A percentile compares a stretch with the other conserved stretches of the same genome.
Evolutionary conservation across 352 stramenopile species (phyloP).

Genomic region (Globisporangium barbulae): DNA sequence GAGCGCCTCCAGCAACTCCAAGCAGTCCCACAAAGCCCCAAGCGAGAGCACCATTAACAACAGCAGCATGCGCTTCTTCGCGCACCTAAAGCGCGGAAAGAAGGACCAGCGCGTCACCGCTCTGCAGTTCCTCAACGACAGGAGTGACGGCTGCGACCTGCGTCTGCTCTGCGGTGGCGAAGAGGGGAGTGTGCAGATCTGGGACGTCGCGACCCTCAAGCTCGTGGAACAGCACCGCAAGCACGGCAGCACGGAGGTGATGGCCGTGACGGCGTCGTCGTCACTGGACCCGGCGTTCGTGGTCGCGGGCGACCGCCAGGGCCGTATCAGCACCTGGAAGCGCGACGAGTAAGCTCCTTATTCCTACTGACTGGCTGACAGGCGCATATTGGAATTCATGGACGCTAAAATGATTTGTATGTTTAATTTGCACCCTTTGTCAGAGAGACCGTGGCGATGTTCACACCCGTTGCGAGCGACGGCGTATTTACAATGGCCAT

Average conservation of each 20-base stretch:
- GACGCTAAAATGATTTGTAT: neutral
- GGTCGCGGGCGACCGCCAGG: slow-evolving; percentile 59
- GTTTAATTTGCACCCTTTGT: neutral
- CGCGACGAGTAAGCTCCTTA: slow-evolving; percentile 42
- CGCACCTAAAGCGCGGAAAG: slow-evolving; percentile 47
- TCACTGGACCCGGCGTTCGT: slow-evolving; percentile 39
- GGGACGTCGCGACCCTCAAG: slow-evolving; percentile 44
- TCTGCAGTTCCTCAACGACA: slow-evolving; percentile 42
- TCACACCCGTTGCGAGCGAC: slow-evolving; percentile 49
- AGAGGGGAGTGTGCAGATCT: slow-evolving; percentile 72
- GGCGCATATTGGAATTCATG: neutral
- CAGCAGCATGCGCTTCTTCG: slow-evolving; percentile 31
- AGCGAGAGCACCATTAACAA: no score
- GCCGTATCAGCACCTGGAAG: slow-evolving; percentile 52
- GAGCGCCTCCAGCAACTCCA: neutral
- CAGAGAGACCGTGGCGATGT: slow-evolving; percentile 40
- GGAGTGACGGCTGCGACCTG: slow-evolving; percentile 21
- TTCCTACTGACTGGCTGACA: neutral
- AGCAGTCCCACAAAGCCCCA: neutral
- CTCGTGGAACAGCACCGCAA: slow-evolving; percentile 68
- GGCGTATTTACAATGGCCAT: slow-evolving; percentile 55
- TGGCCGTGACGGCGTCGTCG: slow-evolving; percentile 32
- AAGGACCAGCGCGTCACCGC: slow-evolving; percentile 61
- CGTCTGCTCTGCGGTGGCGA: slow-evolving; percentile 57
- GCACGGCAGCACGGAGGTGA: slow-evolving; percentile 55